Evolutionary conservation across 257 asterid genomes (phyloP).

Genomic region (Solanum medicagineum): DNA sequence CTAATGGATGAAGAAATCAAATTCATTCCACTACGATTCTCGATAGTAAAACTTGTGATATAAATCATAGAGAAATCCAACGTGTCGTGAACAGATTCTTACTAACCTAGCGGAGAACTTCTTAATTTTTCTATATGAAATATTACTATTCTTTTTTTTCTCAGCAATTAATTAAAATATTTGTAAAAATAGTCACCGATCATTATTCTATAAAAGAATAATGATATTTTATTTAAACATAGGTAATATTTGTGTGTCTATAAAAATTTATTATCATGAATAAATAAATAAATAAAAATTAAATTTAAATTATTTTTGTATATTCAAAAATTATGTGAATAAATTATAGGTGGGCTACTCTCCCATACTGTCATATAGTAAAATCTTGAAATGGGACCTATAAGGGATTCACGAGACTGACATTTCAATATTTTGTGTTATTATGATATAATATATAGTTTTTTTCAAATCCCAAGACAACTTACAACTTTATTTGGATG

Average conservation of each 20-base stretch:
- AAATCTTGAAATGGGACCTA: slow-evolving; percentile 1
- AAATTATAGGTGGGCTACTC: neutral
- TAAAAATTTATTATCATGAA: neutral
- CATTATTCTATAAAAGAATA: too few relatives aligned
- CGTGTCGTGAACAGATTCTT: too few relatives aligned
- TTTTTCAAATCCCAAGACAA: neutral
- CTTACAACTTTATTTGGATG: neutral
- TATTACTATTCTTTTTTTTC: too few relatives aligned
- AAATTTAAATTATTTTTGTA: neutral
- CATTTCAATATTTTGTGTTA: neutral
- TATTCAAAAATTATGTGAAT: neutral
- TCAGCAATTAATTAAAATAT: too few relatives aligned
- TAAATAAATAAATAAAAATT: neutral
- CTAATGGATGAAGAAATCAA: too few relatives aligned
- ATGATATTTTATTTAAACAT: too few relatives aligned
- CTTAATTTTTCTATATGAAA: too few relatives aligned
- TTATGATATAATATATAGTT: neutral
- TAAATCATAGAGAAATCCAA: too few relatives aligned
- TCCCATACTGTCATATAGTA: neutral
- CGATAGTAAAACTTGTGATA: too few relatives aligned
- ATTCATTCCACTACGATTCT: too few relatives aligned
- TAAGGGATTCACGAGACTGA: neutral
- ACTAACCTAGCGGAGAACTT: too few relatives aligned
- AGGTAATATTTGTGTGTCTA: neutral
- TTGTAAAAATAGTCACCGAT: too few relatives aligned